A percentile compares a stretch with the other conserved stretches of the same genome.
phyloP scores from a whole-genome alignment of 345 rosid genomes.

The Gossypium mustelinum region DNA sequence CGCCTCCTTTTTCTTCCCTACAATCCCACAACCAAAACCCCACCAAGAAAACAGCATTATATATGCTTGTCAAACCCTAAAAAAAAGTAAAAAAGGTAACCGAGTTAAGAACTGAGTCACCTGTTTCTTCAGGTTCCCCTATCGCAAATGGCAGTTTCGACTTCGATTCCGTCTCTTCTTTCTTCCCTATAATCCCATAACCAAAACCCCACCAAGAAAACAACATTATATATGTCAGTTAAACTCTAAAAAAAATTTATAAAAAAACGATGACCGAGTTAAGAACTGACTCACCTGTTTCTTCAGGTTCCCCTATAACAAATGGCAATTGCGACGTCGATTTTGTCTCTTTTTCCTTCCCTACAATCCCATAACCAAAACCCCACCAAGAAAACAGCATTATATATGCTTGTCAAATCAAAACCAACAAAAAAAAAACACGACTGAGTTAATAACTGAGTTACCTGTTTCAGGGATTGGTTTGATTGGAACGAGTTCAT shows the following conservation, averaged over 20 bases:
- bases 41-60: no score
- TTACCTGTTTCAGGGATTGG: constrained; percentile 32
- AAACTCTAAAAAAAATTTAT: no score
- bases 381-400: no score
- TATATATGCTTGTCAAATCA: no score
- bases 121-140: constrained; percentile 52
- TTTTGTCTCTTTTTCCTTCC: not conserved
- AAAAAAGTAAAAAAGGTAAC: not conserved
- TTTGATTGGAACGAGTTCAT: constrained; percentile 34
- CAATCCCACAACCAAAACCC: constrained; percentile 15
- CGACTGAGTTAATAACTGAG: not conserved
- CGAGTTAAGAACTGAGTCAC: constrained; percentile 57
- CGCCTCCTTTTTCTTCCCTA: constrained; percentile 27
- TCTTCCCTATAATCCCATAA: constrained; percentile 10
- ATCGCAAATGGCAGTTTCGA: constrained; percentile 48
- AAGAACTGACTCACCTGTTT: not conserved
- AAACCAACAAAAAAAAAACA: no score
- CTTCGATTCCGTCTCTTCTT: not conserved
- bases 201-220: not conserved
- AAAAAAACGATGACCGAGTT: not conserved
- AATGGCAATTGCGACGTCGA: not conserved
- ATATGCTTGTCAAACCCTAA: no score
- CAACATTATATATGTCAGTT: not conserved
- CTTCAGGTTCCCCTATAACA: not conserved
- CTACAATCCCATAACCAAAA: constrained; percentile 12